A percentile compares a stretch with the other conserved stretches of the same genome.
These are phyloP conservation scores for Taphrina pruni DNA, from an alignment of 1,139 yeast genomes.

Conservation along the genomic window DNA sequence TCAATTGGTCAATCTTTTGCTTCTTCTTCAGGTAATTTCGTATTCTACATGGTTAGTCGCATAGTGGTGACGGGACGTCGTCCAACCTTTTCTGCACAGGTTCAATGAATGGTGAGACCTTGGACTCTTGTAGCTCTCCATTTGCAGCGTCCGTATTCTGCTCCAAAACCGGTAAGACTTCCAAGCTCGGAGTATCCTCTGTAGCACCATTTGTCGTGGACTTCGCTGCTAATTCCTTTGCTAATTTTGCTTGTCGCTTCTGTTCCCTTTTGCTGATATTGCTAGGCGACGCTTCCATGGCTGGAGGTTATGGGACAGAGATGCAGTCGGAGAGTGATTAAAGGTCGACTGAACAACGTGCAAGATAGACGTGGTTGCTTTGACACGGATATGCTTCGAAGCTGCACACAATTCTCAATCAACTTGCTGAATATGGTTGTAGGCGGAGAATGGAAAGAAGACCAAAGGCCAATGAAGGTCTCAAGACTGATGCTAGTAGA, in stretches of 20 bases:
- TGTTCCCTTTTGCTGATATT: slow-evolving; percentile 32
- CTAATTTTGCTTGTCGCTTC: slow-evolving; percentile 26
- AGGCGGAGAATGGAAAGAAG: too few relatives aligned
- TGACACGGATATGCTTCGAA: not conserved
- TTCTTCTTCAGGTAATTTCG: slow-evolving; percentile 39
- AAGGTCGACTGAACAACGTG: not conserved
- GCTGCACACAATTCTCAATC: not conserved
- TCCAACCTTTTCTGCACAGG: slow-evolving; percentile 38
- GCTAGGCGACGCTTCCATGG: not conserved
- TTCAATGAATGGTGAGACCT: slow-evolving; percentile 27
- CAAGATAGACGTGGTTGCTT: not conserved
- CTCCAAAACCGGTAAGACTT: slow-evolving; percentile 3
- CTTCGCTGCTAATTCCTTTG: slow-evolving; percentile 26
- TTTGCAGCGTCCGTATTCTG: slow-evolving; percentile 7
- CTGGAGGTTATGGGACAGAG: not conserved
- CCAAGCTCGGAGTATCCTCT: not conserved
- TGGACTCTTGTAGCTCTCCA: slow-evolving; percentile 1
- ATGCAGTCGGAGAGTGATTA: not conserved
- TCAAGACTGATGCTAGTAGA: too few relatives aligned
- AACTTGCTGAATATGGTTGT: too few relatives aligned
- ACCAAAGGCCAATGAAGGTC: too few relatives aligned
- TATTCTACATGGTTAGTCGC: slow-evolving; percentile 20
- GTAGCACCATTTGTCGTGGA: not conserved
- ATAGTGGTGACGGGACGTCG: not conserved
- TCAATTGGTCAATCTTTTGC: slow-evolving; percentile 35